These are phyloP conservation scores for Claviceps sp. DNA, from an alignment of 2,329 filamentous ascomycete species.

Conservation along the genomic window DNA sequence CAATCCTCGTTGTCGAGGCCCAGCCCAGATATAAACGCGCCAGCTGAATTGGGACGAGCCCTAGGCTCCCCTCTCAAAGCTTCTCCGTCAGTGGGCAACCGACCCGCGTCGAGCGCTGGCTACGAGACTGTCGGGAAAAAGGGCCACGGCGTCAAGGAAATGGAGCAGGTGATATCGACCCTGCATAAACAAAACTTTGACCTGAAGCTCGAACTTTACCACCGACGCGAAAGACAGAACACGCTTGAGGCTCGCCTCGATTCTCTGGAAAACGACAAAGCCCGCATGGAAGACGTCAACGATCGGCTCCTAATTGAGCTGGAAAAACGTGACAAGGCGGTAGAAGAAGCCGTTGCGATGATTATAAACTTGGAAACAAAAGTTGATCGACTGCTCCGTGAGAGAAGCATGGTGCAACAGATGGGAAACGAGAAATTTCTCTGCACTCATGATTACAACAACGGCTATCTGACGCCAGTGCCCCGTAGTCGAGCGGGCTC, in stretches of 20 bases:
- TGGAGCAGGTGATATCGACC: conserved; percentile 54
- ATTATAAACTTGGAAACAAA: conserved; percentile 52
- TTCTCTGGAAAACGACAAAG: conserved; percentile 37
- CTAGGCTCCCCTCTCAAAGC: conserved; percentile 27
- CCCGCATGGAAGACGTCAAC: conserved; percentile 43
- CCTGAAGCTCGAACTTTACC: conserved; percentile 58
- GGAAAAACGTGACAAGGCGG: conserved; percentile 54
- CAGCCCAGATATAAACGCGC: conserved; percentile 24
- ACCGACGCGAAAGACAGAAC: conserved; percentile 51
- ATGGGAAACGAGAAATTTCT: conserved; percentile 31
- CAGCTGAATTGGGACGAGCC: conserved; percentile 23
- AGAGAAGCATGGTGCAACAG: conserved; percentile 38
- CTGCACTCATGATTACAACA: conserved; percentile 18
- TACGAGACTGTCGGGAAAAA: conserved; percentile 32
- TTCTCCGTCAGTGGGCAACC: conserved; percentile 20
- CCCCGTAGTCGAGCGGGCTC: conserved; percentile 8
- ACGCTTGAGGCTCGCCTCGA: conserved; percentile 45
- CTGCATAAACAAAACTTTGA: conserved; percentile 68
- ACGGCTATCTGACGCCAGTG: conserved; percentile 12
- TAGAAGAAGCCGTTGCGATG: conserved; percentile 57
- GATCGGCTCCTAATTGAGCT: conserved; percentile 45
- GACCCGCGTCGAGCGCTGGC: conserved; percentile 29
- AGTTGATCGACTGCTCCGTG: conserved; percentile 38
- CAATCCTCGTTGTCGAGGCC: conserved; percentile 20
- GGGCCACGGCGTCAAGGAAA: conserved; percentile 50